phyloP scores from a whole-genome alignment of 2,329 filamentous ascomycete genomes.

The Phaeosphaeria sp. region DNA sequence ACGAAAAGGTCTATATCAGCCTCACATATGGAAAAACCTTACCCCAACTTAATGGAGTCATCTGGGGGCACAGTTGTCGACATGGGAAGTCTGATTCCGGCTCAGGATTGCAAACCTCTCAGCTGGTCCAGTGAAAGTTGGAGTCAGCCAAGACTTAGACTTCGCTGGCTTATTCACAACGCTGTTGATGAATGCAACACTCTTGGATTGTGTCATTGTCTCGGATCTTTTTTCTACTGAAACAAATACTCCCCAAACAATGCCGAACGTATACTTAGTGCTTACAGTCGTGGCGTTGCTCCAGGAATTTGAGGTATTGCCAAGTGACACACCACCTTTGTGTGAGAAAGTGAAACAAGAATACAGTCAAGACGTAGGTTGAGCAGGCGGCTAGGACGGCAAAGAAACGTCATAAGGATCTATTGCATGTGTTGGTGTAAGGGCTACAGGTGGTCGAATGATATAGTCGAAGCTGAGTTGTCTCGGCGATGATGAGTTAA shows the following conservation, averaged over 20 bases:
- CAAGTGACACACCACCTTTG: neutral
- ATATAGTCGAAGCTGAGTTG: neutral
- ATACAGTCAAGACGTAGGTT: neutral
- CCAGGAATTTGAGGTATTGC: neutral
- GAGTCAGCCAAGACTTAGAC: neutral
- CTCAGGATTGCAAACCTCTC: neutral
- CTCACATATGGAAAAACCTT: neutral
- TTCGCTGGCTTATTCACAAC: neutral
- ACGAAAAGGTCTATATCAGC: neutral
- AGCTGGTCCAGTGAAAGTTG: neutral
- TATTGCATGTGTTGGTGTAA: neutral
- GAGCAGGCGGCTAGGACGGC: neutral
- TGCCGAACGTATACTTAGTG: neutral
- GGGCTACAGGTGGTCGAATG: neutral
- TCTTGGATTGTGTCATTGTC: neutral
- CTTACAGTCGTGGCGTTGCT: neutral
- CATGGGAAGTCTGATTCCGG: neutral
- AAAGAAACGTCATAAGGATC: neutral
- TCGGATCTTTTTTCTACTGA: neutral
- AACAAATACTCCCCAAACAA: neutral
- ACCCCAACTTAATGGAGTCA: neutral
- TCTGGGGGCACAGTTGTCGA: neutral
- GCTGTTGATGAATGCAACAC: neutral
- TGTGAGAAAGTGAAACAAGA: neutral
- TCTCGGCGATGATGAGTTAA: neutral